A percentile compares a stretch with the other conserved stretches of the same genome.
These are phyloP conservation scores for Geosmithia flava DNA, from an alignment of 2,329 filamentous ascomycete genomes.

Conservation along the genomic window DNA sequence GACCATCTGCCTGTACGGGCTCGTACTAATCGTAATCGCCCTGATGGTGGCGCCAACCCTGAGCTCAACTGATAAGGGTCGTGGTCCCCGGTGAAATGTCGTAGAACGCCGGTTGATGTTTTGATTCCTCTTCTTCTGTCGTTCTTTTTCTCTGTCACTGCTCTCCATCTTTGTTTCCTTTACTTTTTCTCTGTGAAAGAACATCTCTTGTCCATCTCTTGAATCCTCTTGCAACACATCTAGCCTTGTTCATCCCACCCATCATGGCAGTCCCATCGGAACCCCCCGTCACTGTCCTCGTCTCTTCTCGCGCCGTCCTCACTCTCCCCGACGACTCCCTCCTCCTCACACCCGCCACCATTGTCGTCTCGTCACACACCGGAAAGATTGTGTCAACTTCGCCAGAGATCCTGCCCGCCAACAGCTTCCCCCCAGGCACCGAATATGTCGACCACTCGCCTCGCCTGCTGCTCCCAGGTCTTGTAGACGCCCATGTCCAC, in stretches of 20 bases:
- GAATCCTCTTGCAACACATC: too few species aligned
- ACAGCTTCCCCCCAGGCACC: constrained; percentile 59
- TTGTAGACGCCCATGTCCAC: constrained; percentile 96
- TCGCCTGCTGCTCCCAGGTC: constrained; percentile 71
- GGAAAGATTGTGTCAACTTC: constrained; percentile 77
- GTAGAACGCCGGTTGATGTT: too few species aligned
- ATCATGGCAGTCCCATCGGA: constrained; percentile 1
- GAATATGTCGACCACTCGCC: constrained; percentile 78
- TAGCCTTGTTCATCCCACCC: not conserved
- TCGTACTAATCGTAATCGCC: too few species aligned
- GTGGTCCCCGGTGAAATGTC: too few species aligned
- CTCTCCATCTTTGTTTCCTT: too few species aligned
- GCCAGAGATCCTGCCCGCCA: constrained; percentile 59
- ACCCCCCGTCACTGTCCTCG: constrained; percentile 49
- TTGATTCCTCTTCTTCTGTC: too few species aligned
- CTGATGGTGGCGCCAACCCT: too few species aligned
- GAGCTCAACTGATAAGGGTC: too few species aligned
- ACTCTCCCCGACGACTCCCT: constrained; percentile 52
- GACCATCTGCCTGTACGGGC: too few species aligned
- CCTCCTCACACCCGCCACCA: constrained; percentile 65
- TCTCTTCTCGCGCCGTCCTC: constrained; percentile 73
- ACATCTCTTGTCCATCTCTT: too few species aligned
- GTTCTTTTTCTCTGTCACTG: too few species aligned
- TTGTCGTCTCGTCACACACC: constrained; percentile 63
- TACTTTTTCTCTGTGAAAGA: too few species aligned